Base-by-base conservation (phyloP, 106 monocot genomes). In the Posidonia australis region DNA sequence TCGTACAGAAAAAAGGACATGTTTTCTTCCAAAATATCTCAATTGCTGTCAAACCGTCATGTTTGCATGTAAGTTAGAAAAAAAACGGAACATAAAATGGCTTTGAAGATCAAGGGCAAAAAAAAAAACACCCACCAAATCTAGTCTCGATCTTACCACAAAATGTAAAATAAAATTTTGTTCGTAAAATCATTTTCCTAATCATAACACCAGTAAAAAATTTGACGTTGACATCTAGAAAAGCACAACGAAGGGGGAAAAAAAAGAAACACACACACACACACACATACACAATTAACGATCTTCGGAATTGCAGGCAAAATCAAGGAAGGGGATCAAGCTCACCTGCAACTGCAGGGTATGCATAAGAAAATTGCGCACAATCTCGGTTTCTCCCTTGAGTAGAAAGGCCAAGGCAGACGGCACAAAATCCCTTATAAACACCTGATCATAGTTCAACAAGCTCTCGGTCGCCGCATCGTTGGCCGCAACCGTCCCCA, bases 381-480 rank as follows among this genome's bases (percentile, higher is more conserved):
- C 93, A 41, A 93, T 93, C 81, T 86, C 93, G 26, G 53, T 64
- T 73, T 93, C 86, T 24, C 93, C 89, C 62, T 82, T 86, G 47
- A 93, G 65, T 20, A 93, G 63, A 54, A 93, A 93, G 11, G 89
- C 93, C 53, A 93, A 74, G 41, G 93, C 93, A 14, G 89, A 93
- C 11, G 93, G 89, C 54, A 93, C 81, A 70, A 93, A 93, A 48
- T 93, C 93, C 73, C 93, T 69, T 18, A 93, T 86, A 51, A 93
- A 93, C 19, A 93, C 89, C 78, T 93, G 93, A 30, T 93, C 93
- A 53, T 93, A 93, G 54, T 93, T 93, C 57, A 93, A 63, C 49
- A 68, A 54, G 24, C 71, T 78, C 51, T 53, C 79, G 26, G 60
- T 59, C 51, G 63, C 67, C 6, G 67, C 80, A 62, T 93, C 93